A percentile compares a stretch with the other conserved stretches of the same genome.
These are phyloP conservation scores for Cyclospora cayetanensis DNA, from an alignment of 169 alveolate species.

Conservation along the genomic window DNA sequence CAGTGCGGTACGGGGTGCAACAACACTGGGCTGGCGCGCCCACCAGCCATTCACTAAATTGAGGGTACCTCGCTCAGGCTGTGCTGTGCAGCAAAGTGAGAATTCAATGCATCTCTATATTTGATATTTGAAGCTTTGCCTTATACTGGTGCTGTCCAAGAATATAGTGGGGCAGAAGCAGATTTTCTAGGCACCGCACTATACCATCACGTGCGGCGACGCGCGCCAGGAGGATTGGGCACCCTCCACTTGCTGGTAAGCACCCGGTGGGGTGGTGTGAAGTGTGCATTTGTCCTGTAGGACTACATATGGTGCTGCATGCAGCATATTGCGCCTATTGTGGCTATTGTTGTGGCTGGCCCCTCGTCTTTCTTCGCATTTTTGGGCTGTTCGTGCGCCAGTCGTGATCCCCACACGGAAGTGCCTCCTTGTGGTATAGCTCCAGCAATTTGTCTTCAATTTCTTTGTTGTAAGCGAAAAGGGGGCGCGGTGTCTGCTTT, in stretches of 20 bases:
- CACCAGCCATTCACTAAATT: slow-evolving; percentile 61
- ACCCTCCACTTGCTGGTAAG: slow-evolving; percentile 67
- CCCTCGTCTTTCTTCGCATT: not conserved
- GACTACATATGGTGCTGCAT: slow-evolving; percentile 30
- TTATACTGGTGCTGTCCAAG: too few relatives aligned
- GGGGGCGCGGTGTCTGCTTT: slow-evolving; percentile 38
- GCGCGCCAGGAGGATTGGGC: slow-evolving; percentile 65
- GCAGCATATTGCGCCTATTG: slow-evolving; percentile 53
- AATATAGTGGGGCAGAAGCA: too few relatives aligned
- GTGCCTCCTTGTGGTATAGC: slow-evolving; percentile 33
- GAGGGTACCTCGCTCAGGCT: slow-evolving; percentile 51
- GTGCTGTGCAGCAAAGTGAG: too few relatives aligned
- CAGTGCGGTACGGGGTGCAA: slow-evolving; percentile 68
- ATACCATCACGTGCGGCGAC: slow-evolving; percentile 9
- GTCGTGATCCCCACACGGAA: slow-evolving; percentile 48
- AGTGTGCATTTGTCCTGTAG: slow-evolving; percentile 36
- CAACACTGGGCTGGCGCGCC: slow-evolving; percentile 65
- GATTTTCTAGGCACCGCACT: too few relatives aligned
- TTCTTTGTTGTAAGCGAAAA: not conserved
- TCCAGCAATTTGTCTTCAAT: slow-evolving; percentile 32
- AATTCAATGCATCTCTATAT: too few relatives aligned
- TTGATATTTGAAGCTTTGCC: too few relatives aligned
- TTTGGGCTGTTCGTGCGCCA: not conserved
- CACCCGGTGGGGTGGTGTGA: slow-evolving; percentile 48
- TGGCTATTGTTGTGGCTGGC: slow-evolving; percentile 12